phyloP scores from a whole-genome alignment of 1,139 yeast species.

The Candida albicans region DNA sequence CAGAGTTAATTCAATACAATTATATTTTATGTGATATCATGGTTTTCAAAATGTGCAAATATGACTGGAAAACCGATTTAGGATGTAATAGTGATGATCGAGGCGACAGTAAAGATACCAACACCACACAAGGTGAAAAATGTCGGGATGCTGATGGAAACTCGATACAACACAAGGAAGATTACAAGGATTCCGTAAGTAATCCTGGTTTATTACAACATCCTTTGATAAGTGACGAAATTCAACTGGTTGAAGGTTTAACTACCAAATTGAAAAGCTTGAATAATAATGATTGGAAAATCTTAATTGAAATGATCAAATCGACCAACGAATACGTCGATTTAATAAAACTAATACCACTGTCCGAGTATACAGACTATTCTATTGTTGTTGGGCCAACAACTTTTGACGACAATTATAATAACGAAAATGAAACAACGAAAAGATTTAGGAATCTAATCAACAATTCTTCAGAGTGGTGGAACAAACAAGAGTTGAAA shows the following conservation, averaged over 20 bases:
- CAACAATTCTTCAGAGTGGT: conserved; percentile 17
- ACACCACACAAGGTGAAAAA: too few species aligned
- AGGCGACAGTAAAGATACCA: too few species aligned
- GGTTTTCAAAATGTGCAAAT: conserved; percentile 15
- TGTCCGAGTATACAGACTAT: conserved; percentile 18
- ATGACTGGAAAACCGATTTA: conserved; percentile 7
- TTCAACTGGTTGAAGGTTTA: conserved; percentile 20
- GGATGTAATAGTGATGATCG: too few species aligned
- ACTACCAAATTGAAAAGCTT: conserved; percentile 18
- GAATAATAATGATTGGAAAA: conserved; percentile 21
- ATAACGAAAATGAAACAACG: not conserved
- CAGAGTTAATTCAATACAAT: conserved; percentile 20
- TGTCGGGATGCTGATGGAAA: too few species aligned
- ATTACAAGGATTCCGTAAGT: not conserved
- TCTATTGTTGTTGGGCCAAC: conserved; percentile 14
- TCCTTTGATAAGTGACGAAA: conserved; percentile 18
- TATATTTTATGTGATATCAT: conserved; percentile 15
- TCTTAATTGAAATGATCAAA: conserved; percentile 18
- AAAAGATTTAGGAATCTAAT: conserved; percentile 7
- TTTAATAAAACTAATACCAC: conserved; percentile 17
- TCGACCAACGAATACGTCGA: conserved; percentile 16
- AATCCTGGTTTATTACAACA: conserved; percentile 2
- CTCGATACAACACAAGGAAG: not conserved
- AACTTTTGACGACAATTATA: conserved; percentile 2
- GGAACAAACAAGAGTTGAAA: conserved; percentile 24